Evolutionary conservation across 164 flowering plant genomes (phyloP).

Genomic region (Magnolia sinica): DNA sequence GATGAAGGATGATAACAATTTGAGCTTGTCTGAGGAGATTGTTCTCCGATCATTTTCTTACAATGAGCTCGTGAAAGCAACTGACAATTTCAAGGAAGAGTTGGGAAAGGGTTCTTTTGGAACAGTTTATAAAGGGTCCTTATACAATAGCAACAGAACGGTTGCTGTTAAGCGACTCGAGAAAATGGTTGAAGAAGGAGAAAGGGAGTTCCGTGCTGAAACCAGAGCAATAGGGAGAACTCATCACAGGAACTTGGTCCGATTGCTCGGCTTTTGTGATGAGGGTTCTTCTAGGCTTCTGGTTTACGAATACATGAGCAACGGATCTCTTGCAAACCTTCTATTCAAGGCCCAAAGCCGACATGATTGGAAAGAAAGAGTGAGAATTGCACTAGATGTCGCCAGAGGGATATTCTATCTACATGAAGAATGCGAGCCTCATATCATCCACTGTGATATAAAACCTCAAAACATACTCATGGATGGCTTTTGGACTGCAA

Average conservation of each 20-base stretch:
- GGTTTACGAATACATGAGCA: not conserved
- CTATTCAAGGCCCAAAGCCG: not conserved
- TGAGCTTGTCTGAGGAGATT: not conserved
- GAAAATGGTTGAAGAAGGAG: not conserved
- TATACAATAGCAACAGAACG: not conserved
- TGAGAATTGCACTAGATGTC: not conserved
- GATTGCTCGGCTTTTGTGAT: slow-evolving; percentile 2
- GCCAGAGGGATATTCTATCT: slow-evolving; percentile 5
- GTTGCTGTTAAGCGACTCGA: not conserved
- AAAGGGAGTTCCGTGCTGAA: not conserved
- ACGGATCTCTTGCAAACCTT: not conserved
- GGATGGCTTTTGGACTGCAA: not conserved
- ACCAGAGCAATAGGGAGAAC: not conserved
- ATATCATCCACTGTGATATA: not conserved
- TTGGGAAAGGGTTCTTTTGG: not conserved
- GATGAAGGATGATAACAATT: not conserved
- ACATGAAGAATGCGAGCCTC: not conserved
- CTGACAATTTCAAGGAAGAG: not conserved
- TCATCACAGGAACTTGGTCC: not conserved
- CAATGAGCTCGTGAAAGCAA: not conserved
- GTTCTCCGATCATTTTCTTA: not conserved
- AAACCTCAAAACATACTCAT: slow-evolving; percentile 5
- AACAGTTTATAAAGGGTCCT: not conserved
- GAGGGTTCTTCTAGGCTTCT: slow-evolving; percentile 1
- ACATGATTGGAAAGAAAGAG: not conserved